A percentile compares a stretch with the other conserved stretches of the same genome.
These are phyloP conservation scores for Zangia roseola DNA, from an alignment of 768 basidiomycete genomes.

Conservation along the genomic window DNA sequence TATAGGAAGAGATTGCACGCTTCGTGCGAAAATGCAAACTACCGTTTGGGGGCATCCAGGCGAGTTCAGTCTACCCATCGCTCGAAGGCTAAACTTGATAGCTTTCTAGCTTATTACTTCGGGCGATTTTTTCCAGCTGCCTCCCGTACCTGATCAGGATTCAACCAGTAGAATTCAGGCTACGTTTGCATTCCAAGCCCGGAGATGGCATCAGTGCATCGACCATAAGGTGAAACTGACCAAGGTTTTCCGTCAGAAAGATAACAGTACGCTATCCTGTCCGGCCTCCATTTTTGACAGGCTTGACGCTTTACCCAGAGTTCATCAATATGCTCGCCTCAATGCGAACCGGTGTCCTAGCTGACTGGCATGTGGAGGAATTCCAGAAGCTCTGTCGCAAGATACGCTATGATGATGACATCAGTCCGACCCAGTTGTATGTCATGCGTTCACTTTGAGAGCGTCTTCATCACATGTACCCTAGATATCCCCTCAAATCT, in stretches of 20 bases:
- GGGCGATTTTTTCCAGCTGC: constrained; percentile 82
- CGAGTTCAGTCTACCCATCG: constrained; percentile 12
- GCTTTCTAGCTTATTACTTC: constrained; percentile 60
- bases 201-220: constrained; percentile 58
- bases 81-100: constrained; percentile 4
- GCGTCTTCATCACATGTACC: background rate
- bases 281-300: background rate
- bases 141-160: constrained; percentile 59
- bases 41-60: constrained; percentile 74
- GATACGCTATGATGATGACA: constrained; percentile 73
- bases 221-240: constrained; percentile 44
- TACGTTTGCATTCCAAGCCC: constrained; percentile 65
- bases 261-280: constrained; percentile 39
- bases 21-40: constrained; percentile 38
- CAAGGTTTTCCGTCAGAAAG: constrained; percentile 73
- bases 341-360: constrained; percentile 88
- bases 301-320: constrained; percentile 39
- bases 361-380: constrained; percentile 56
- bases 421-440: constrained; percentile 88
- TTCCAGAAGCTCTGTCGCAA: constrained; percentile 66
- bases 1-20: constrained; percentile 39
- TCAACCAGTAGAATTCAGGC: constrained; percentile 49
- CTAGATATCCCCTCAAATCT: constrained; percentile 28
- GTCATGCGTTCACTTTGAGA: constrained; percentile 20
- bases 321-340: constrained; percentile 97